Evolutionary conservation across 192 early-diverging fungal genomes (phyloP).

Genomic region (Gigaspora rosea): DNA sequence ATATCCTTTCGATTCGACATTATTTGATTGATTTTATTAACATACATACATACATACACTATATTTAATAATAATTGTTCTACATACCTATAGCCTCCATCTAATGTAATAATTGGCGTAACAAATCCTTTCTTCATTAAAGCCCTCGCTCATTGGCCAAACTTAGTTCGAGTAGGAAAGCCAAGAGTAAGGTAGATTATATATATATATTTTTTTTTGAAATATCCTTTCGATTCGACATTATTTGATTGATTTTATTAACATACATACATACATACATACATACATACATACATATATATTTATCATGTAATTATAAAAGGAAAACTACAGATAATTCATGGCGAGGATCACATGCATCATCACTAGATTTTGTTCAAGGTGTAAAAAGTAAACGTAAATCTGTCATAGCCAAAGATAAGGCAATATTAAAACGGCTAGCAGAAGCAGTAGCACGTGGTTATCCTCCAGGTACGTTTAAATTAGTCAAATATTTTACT

Average conservation of each 20-base stretch:
- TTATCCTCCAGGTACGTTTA: slow-evolving; percentile 57
- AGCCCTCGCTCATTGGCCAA: slow-evolving; percentile 90
- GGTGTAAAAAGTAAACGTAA: slow-evolving; percentile 72
- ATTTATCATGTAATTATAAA: background rate
- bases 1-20: background rate
- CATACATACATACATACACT: no score
- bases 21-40: background rate
- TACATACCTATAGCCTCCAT: slow-evolving; percentile 59
- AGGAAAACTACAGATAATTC: slow-evolving; percentile 2
- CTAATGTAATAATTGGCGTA: slow-evolving; percentile 86
- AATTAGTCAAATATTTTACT: background rate
- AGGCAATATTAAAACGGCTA: slow-evolving; percentile 74
- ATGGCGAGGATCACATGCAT: slow-evolving; percentile 3
- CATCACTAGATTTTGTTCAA: slow-evolving; percentile 52
- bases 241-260: background rate
- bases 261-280: no score
- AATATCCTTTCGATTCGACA: background rate
- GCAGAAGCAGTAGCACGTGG: slow-evolving; percentile 73
- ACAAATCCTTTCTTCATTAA: slow-evolving; percentile 95
- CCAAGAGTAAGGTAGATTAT: slow-evolving; percentile 31
- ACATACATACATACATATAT: no score
- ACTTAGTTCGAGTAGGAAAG: slow-evolving; percentile 62
- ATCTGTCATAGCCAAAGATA: slow-evolving; percentile 81
- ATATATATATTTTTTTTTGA: no score
- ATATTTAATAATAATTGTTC: background rate